A percentile compares a stretch with the other conserved stretches of the same genome.
These are phyloP conservation scores for Lepiota brunneoincarnata DNA, from an alignment of 768 basidiomycete genomes.

Conservation along the genomic window DNA sequence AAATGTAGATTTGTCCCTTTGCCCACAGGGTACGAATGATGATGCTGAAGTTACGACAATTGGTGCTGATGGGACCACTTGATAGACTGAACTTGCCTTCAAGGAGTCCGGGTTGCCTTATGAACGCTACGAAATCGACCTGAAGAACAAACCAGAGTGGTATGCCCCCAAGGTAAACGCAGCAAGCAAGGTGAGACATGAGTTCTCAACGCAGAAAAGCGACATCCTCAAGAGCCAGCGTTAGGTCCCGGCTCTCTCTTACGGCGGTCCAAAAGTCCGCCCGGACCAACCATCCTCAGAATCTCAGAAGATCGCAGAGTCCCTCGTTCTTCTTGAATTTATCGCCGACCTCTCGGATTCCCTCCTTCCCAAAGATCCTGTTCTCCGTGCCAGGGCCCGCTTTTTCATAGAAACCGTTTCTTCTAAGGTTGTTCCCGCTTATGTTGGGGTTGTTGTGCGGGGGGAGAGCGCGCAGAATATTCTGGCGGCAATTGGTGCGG, in stretches of 20 bases:
- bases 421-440: conserved; percentile 41
- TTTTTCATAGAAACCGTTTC: conserved; percentile 60
- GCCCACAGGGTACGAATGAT: conserved; percentile 48
- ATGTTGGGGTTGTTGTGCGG: conserved; percentile 30
- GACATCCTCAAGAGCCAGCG: background rate
- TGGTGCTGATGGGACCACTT: background rate
- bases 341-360: conserved; percentile 58
- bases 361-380: conserved; percentile 54
- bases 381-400: conserved; percentile 54
- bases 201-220: background rate
- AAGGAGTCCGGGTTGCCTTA: conserved; percentile 49
- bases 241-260: conserved; percentile 58
- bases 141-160: conserved; percentile 68
- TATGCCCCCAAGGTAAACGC: conserved; percentile 65
- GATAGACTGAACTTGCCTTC: conserved; percentile 59
- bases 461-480: conserved; percentile 41
- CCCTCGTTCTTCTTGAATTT: conserved; percentile 64
- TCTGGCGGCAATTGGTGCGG: conserved; percentile 38
- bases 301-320: conserved; percentile 61
- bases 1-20: conserved; percentile 50
- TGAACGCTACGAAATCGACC: conserved; percentile 55
- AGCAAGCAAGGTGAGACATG: conserved; percentile 51
- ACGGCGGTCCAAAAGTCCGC: conserved; percentile 56
- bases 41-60: background rate
- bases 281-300: conserved; percentile 58